Conservation (phyloP, 257 asterid species). For the Solanum pennellii region DNA sequence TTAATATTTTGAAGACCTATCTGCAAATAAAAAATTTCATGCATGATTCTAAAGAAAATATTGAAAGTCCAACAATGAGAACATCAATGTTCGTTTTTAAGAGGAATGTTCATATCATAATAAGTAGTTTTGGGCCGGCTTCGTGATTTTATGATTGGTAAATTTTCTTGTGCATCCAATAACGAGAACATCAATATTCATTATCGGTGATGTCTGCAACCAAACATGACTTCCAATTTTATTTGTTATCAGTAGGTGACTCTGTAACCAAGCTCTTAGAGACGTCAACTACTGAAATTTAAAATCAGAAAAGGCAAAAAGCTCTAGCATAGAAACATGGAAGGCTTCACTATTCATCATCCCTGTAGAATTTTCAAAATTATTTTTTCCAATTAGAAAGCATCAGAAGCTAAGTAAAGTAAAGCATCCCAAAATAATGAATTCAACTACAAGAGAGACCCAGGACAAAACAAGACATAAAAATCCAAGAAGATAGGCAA, state of each 20-base stretch:
- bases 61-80: background rate
- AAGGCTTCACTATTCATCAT: background rate
- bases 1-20: slow-evolving; percentile 53
- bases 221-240: background rate
- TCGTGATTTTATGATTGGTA: background rate
- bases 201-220: background rate
- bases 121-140: background rate
- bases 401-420: background rate
- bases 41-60: background rate
- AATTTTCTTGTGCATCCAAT: background rate
- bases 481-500: background rate
- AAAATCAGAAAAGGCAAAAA: background rate
- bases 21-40: slow-evolving; percentile 24
- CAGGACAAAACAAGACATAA: background rate
- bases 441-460: background rate
- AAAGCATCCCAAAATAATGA: background rate
- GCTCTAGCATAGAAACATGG: background rate
- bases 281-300: background rate
- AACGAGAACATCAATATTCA: background rate
- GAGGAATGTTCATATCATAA: background rate
- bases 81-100: background rate
- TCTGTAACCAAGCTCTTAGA: background rate
- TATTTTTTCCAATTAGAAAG: background rate
- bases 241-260: background rate
- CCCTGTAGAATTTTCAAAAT: background rate